Base-by-base conservation (phyloP, 2,329 filamentous ascomycete species). In the Phialophora verrucosa region DNA sequence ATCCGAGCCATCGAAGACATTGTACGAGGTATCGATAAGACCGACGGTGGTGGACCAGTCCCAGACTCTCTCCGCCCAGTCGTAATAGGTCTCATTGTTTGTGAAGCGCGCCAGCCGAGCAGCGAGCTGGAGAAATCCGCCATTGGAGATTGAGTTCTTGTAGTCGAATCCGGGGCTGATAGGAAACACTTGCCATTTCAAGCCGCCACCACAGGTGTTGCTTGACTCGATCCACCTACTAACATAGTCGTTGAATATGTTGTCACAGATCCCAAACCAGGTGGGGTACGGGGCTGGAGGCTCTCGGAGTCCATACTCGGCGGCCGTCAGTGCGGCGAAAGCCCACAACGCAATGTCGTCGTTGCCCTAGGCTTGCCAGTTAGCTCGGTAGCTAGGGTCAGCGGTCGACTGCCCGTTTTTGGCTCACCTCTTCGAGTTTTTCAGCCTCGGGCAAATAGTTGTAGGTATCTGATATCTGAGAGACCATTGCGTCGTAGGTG, bases 111-210 rank as follows among this genome's bases (percentile, higher is more conserved):
- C 90, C 8, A 96, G 83, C n/a, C 92, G 88, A 4, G 91, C 84
- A 0, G 83, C 80, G 5, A 87, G 78, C 69, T 85, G 83, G 74
- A 87, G 85, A 62, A 86, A 81, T 17, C 80, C 83, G 1, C 84
- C 84, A 68, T 87, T 86, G 14, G 83, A 84, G 67, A 87, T 82
- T 11, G 81, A 79, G 70, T 87, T 87, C 70, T 86, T 86, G 71
- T 84, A 85, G 60, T 78, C 76, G 70, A 81, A 87, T 10, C 91
- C 91, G 61, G 83, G 85, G 79, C 92, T 92, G 78, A 88, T 90
- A 11, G 85, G 83, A 79, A 89, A 93, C 66, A 95, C 90, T 79
- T 96, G 92, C 92, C 92, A 96, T 68, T 90, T 86, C 68, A 96
- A 78, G 11, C 92, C 92, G 56, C 92, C 92, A 38, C 80, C 82